Evolutionary conservation across 768 basidiomycete species (phyloP).

Genomic region (Nidularia pulvinata): DNA sequence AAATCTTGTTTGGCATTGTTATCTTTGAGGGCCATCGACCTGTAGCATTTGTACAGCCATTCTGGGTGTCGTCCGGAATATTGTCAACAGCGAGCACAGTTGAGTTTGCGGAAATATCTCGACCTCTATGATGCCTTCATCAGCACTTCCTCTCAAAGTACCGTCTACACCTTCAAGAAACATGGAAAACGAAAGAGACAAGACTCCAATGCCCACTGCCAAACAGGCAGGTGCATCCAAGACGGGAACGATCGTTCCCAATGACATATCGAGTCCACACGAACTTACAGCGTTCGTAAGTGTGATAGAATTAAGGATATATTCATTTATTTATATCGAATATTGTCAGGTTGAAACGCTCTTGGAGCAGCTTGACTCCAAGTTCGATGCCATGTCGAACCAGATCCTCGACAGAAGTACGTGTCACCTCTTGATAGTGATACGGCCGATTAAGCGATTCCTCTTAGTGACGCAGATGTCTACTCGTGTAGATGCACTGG

Average conservation of each 20-base stretch:
- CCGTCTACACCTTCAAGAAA: conserved; percentile 54
- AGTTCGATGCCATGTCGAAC: conserved; percentile 92
- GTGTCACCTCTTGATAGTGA: conserved; percentile 18
- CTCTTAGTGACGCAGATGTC: conserved; percentile 90
- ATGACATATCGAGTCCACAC: conserved; percentile 89
- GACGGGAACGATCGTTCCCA: conserved; percentile 38
- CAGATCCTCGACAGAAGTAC: conserved; percentile 86
- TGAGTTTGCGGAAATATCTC: not conserved
- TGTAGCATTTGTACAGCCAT: not conserved
- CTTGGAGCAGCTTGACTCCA: conserved; percentile 84
- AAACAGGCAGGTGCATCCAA: conserved; percentile 35
- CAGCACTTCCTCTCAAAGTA: conserved; percentile 70
- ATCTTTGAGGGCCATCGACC: not conserved
- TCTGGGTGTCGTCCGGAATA: too few species aligned
- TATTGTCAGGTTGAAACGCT: conserved; percentile 78
- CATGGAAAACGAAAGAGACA: conserved; percentile 41
- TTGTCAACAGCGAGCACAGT: too few species aligned
- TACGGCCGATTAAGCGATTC: not conserved
- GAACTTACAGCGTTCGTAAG: conserved; percentile 93
- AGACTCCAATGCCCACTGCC: conserved; percentile 46
- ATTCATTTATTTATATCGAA: conserved; percentile 1
- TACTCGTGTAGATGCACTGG: conserved; percentile 84
- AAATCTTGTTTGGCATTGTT: not conserved
- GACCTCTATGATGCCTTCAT: conserved; percentile 34
- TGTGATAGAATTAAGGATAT: conserved; percentile 7